Conservation (phyloP, 2,329 filamentous ascomycete genomes). For the Ascochyta lentis region DNA sequence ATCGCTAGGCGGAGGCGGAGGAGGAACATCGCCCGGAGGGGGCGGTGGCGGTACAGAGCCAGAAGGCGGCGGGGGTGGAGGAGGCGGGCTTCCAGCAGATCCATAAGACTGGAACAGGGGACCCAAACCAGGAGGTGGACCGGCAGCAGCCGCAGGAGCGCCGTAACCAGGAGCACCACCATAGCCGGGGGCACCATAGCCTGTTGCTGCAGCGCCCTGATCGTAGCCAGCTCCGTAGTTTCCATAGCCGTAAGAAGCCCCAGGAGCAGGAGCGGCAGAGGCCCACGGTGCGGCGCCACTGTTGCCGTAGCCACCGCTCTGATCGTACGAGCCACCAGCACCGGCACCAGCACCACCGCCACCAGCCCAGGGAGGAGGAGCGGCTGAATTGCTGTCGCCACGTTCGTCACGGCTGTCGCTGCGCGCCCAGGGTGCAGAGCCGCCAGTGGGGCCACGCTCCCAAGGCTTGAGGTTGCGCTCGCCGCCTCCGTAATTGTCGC, state of each 20-base stretch:
- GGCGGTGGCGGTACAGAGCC: constrained; percentile 66
- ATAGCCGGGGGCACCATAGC: constrained; percentile 46
- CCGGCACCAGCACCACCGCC: constrained; percentile 42
- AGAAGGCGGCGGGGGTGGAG: constrained; percentile 68
- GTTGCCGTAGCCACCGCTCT: constrained; percentile 34
- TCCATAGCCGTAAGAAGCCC: constrained; percentile 53
- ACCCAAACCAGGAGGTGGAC: constrained; percentile 62
- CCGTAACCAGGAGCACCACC: constrained; percentile 54
- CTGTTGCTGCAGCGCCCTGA: constrained; percentile 29
- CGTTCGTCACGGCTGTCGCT: constrained; percentile 54
- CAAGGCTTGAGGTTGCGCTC: constrained; percentile 76
- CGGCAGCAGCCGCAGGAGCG: constrained; percentile 51
- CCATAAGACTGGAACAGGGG: constrained; percentile 73
- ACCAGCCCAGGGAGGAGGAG: constrained; percentile 50
- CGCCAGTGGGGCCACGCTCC: constrained; percentile 85
- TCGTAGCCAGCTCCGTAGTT: constrained; percentile 42
- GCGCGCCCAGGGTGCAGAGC: constrained; percentile 76
- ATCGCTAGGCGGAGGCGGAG: constrained; percentile 64
- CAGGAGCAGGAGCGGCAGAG: constrained; percentile 46
- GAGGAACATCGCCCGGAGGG: constrained; percentile 60
- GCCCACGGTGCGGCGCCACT: constrained; percentile 50
- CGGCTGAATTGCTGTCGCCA: constrained; percentile 47
- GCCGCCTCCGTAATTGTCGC: constrained; percentile 57
- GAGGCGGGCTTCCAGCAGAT: constrained; percentile 61
- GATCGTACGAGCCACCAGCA: constrained; percentile 34